Conservation (phyloP, 148 eudicot species). For the Pharnaceum exiguum region DNA sequence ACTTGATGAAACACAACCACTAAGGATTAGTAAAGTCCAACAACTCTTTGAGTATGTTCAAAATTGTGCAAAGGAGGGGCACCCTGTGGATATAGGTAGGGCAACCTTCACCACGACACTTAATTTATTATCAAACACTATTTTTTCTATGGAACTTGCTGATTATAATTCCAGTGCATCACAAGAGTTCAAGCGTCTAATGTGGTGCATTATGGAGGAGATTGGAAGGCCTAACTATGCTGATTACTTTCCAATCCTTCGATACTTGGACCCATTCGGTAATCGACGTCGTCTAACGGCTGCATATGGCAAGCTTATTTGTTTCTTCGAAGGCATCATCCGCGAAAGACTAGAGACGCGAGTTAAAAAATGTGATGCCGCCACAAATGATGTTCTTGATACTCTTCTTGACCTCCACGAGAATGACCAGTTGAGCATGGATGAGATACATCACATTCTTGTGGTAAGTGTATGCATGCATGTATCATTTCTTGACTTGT, state of each 20-base stretch:
- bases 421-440: constrained; percentile 16
- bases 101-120: constrained; percentile 24
- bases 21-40: constrained; percentile 24
- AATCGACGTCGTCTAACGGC: constrained; percentile 25
- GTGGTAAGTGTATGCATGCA: too few relatives aligned
- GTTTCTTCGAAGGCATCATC: constrained; percentile 36
- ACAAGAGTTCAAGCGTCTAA: constrained; percentile 27
- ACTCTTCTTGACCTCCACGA: constrained; percentile 19
- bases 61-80: constrained; percentile 6
- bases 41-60: constrained; percentile 18
- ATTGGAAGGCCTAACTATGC: constrained; percentile 52
- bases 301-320: constrained; percentile 44
- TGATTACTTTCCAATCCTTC: constrained; percentile 42
- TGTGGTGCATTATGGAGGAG: constrained; percentile 27
- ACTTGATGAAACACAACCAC: constrained; percentile 22
- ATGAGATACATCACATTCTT: constrained; percentile 29
- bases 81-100: constrained; percentile 20
- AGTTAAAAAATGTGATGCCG: constrained; percentile 1
- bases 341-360: constrained; percentile 3
- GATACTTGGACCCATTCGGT: constrained; percentile 38
- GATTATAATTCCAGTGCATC: constrained; percentile 10
- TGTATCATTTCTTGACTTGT: too few relatives aligned
- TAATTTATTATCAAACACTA: constrained; percentile 27
- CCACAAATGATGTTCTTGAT: constrained; percentile 24
- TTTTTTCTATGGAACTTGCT: constrained; percentile 27